phyloP scores from a whole-genome alignment of 768 basidiomycete species.

The Cytidiella melzeri region DNA sequence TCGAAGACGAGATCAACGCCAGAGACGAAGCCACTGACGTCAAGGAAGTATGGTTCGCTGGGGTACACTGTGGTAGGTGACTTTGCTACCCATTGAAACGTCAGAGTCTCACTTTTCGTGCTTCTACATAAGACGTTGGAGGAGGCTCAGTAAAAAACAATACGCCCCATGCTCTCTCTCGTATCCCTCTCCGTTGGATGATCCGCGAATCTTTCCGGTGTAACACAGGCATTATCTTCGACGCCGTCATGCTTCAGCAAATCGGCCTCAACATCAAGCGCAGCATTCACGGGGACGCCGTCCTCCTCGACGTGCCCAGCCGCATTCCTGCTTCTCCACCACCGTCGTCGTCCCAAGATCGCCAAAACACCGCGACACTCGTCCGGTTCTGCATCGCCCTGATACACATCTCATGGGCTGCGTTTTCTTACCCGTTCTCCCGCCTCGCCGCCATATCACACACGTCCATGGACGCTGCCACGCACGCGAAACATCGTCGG shows the following conservation, averaged over 20 bases:
- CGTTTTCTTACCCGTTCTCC: neutral
- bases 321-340: slow-evolving; percentile 1
- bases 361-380: neutral
- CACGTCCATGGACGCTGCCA: neutral
- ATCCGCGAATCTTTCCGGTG: slow-evolving; percentile 26
- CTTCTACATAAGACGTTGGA: slow-evolving; percentile 24
- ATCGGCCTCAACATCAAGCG: slow-evolving; percentile 9
- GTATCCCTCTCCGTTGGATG: slow-evolving; percentile 31
- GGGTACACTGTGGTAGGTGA: slow-evolving; percentile 33
- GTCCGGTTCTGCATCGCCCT: neutral
- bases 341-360: neutral
- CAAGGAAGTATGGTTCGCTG: slow-evolving; percentile 69
- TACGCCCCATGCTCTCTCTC: slow-evolving; percentile 19
- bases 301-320: neutral
- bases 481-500: neutral
- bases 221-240: slow-evolving; percentile 24
- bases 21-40: slow-evolving; percentile 31
- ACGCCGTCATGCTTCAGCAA: slow-evolving; percentile 17
- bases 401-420: neutral
- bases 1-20: slow-evolving; percentile 22
- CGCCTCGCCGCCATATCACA: neutral
- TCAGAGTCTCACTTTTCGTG: neutral
- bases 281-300: neutral
- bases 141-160: slow-evolving; percentile 25
- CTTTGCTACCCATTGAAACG: neutral